These are phyloP conservation scores for Apium graveolens DNA, from an alignment of 129 eudicot genomes.

Conservation along the genomic window DNA sequence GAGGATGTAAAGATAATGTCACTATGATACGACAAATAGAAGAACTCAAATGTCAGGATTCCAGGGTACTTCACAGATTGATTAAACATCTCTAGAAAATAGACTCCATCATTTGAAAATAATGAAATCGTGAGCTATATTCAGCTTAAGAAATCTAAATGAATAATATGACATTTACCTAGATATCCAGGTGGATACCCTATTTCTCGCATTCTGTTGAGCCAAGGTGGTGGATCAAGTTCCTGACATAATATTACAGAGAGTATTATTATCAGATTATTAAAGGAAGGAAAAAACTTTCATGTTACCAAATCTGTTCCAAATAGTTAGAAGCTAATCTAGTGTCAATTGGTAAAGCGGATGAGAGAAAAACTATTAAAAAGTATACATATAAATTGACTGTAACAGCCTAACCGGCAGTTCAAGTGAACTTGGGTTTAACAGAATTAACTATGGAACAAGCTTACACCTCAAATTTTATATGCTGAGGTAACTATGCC, in stretches of 20 bases:
- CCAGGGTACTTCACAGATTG: not conserved
- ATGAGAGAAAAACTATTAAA: not conserved
- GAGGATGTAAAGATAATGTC: not conserved
- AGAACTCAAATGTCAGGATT: not conserved
- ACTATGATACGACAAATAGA: not conserved
- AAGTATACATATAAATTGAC: not conserved
- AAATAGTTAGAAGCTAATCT: not conserved
- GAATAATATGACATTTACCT: conserved; percentile 33
- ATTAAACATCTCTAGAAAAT: not conserved
- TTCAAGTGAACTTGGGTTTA: not conserved
- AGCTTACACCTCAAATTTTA: not conserved
- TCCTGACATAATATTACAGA: conserved; percentile 37
- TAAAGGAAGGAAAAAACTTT: not conserved
- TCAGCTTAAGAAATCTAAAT: not conserved
- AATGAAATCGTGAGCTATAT: not conserved
- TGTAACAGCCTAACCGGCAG: not conserved
- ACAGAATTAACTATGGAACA: not conserved
- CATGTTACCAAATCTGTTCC: not conserved
- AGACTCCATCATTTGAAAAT: not conserved
- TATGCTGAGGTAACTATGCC: not conserved
- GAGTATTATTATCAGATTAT: not conserved
- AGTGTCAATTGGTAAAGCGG: not conserved
- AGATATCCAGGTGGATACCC: conserved; percentile 97
- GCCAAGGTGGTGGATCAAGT: conserved; percentile 99
- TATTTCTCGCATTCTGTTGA: conserved; percentile 88